These are phyloP conservation scores for Ophiostoma australiae DNA, from an alignment of 2,329 filamentous ascomycete genomes.

Conservation along the genomic window DNA sequence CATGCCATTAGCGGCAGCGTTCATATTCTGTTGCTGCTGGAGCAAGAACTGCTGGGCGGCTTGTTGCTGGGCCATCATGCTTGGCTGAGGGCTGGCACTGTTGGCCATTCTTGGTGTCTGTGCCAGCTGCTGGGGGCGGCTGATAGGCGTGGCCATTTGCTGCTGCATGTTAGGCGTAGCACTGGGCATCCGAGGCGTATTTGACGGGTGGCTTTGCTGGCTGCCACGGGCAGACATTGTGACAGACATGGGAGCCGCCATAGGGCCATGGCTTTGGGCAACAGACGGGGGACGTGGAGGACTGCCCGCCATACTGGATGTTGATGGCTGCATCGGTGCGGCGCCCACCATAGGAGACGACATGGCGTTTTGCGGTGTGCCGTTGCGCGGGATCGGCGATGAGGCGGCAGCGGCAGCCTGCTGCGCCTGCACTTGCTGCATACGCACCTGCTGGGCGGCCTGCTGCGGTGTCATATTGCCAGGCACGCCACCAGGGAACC, in stretches of 20 bases:
- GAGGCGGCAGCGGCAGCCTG: conserved; percentile 55
- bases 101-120: conserved; percentile 50
- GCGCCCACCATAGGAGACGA: conserved; percentile 61
- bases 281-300: conserved; percentile 63
- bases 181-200: conserved; percentile 58
- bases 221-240: conserved; percentile 61
- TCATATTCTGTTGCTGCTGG: conserved; percentile 40
- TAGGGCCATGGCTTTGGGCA: conserved; percentile 53
- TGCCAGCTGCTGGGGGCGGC: conserved; percentile 41
- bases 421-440: conserved; percentile 54
- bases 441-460: conserved; percentile 41
- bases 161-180: conserved; percentile 57
- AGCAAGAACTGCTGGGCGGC: conserved; percentile 47
- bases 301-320: conserved; percentile 64
- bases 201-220: conserved; percentile 60
- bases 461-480: conserved; percentile 38
- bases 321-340: conserved; percentile 59
- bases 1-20: conserved; percentile 12
- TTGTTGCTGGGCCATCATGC: conserved; percentile 34
- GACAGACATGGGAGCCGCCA: conserved; percentile 56
- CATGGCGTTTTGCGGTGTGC: conserved; percentile 59
- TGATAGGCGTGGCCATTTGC: conserved; percentile 51
- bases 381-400: conserved; percentile 62
- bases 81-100: conserved; percentile 56
- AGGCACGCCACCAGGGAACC: conserved; percentile 29